These are phyloP conservation scores for Tylopilus sp. DNA, from an alignment of 768 basidiomycete species.

Conservation along the genomic window DNA sequence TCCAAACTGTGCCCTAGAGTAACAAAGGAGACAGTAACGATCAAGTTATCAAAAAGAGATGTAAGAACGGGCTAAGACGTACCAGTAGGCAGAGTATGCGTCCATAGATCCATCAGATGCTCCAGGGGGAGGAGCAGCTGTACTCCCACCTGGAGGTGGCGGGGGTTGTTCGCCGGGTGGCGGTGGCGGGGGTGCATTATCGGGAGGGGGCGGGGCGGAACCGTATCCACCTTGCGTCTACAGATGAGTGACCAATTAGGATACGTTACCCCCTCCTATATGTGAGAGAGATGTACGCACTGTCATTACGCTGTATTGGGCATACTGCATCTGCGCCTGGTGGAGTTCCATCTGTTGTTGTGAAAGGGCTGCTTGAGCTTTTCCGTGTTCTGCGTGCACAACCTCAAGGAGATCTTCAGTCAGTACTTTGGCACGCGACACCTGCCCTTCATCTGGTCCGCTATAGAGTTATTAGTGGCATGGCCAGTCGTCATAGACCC, in stretches of 20 bases:
- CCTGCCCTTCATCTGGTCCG: constrained; percentile 86
- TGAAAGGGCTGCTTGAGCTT: constrained; percentile 59
- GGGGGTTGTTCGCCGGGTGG: constrained; percentile 53
- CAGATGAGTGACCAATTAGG: too few relatives aligned
- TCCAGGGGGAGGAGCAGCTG: constrained; percentile 42
- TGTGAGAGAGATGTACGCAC: constrained; percentile 33
- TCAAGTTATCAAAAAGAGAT: neutral
- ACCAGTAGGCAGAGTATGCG: constrained; percentile 62
- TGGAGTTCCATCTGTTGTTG: constrained; percentile 88
- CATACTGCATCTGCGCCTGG: constrained; percentile 78
- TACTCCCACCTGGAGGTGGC: constrained; percentile 46
- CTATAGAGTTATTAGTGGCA: constrained; percentile 11
- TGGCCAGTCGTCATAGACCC: constrained; percentile 16
- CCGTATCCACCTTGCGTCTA: constrained; percentile 31
- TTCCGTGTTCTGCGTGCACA: constrained; percentile 83
- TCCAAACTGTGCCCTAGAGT: constrained; percentile 72
- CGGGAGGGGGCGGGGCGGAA: constrained; percentile 36
- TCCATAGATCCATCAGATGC: constrained; percentile 42
- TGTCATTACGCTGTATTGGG: constrained; percentile 61
- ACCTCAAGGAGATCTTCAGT: constrained; percentile 89
- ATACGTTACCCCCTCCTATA: neutral
- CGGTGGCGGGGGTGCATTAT: constrained; percentile 41
- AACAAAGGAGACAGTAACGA: neutral
- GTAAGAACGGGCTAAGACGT: constrained; percentile 22
- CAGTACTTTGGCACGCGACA: constrained; percentile 80